Base-by-base conservation (phyloP, 257 asterid genomes). In the Mitragyna speciosa region DNA sequence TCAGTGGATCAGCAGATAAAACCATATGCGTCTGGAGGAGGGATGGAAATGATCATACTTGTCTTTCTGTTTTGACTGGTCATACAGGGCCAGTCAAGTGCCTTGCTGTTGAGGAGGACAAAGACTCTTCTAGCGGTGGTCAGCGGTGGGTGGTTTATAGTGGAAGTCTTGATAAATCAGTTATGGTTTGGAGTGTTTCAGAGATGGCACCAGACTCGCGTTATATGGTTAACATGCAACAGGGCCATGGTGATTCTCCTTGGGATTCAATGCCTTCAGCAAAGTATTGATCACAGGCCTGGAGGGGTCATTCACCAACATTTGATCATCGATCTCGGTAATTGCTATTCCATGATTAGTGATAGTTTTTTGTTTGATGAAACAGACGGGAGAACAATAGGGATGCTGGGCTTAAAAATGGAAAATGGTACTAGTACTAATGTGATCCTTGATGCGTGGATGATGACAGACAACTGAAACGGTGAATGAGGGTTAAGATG, bases 51-150 rank as follows among this genome's bases (percentile, higher is more conserved):
- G 88, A 82, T 49, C 97, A 93, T 70, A 85, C 84, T 1, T 91
- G 97, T 48, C 84, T 91, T 1, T 91, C 95, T 2, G 92, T 93
- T 64, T 80, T 93, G 85, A 87, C 93, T 0, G 97, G 95, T 49
- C 97, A 93, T 79, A 87, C 90, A 4, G 97, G 97, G n/a, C 97
- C 97, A 12, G 97, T 93, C 3, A 93, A 93, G 83, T 93, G 97
- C 52, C 76, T 93, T 59, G 88, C 93, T 12, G 93, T 84, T 72
- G 93, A 90, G 78, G 87, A 84, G 82, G 94, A 90, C 43, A 85
- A 79, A n/a, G 82, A 82, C 31, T 66, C 92, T 20, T 73, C 88
- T 58, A 75, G 73, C 5, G 82, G 77, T 24, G 89, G 89, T 10
- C 86, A 61, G 58, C 85, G 83, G 67, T 93, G 97, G 96, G 79